Base-by-base conservation (phyloP, 495 filamentous ascomycete genomes). In the Neurospora sp. region DNA sequence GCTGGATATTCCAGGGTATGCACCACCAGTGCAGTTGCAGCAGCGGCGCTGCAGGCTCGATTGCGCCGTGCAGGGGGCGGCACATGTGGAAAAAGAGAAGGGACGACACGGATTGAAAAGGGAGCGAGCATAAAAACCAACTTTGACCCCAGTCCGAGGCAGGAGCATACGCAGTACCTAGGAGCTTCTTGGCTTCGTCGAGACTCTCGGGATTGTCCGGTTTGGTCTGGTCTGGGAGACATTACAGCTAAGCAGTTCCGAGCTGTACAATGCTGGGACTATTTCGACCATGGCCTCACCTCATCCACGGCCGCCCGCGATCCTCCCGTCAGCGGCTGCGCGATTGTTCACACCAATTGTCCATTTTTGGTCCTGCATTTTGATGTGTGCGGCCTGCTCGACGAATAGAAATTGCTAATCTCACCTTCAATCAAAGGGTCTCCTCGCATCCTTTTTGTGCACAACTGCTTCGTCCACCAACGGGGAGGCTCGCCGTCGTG, bases 391-490 rank as follows among this genome's bases (percentile, higher is more conserved):
- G 38, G 27, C 45, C 72, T 71, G 47, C 44, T 75, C 73, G 77
- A 75, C 78, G 77, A 79, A 79, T 81, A 73, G 74, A 76, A 79
- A 77, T 78, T 78, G 78, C 78, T 79, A 76, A 81, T 81, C 76
- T 79, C 74, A 75, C 73, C 75, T 71, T 77, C 71, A 74, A 78
- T 77, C 74, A 80, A 79, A 76, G 78, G 73, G 53, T 31, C 10
- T 65, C 31, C 27, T 65, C 27, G 27, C 53, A 61, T 61, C 53
- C 12, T 61, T 61, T 31, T 61, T 61, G 20, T 61, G 22, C 27
- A 10, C 44, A 27, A 22, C 47, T 31, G 47, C 47, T 59, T 59
- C 47, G 47, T 31, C 47, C 47, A 59, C 47, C 47, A 59, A 61
- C 22, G 22, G 53, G 53, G 53, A 65, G 53, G 8, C 47, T 27